Conservation (phyloP, 1,284 basidiomycete genomes). For the Ceratobasidium sp. region DNA sequence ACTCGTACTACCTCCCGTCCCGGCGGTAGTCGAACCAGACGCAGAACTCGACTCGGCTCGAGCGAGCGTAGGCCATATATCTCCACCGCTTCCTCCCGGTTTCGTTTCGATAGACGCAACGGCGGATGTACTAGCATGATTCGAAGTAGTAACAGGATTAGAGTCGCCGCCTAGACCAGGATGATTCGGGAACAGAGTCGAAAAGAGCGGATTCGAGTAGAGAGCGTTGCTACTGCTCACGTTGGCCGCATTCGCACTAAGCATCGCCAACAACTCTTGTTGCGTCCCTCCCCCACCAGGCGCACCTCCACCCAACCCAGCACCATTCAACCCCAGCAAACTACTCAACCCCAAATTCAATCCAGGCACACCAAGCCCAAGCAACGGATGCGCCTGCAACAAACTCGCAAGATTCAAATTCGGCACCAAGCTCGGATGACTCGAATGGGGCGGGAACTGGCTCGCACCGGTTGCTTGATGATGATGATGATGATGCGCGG, state of each 20-base stretch:
- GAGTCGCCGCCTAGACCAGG: neutral
- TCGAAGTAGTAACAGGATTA: too few relatives aligned
- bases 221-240: neutral
- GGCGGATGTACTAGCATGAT: neutral
- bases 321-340: constrained; percentile 17
- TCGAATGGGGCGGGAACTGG: constrained; percentile 31
- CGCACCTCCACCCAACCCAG: neutral
- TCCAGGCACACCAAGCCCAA: constrained; percentile 24
- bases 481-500: too few relatives aligned
- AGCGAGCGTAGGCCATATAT: constrained; percentile 16
- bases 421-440: constrained; percentile 34
- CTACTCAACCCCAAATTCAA: constrained; percentile 29
- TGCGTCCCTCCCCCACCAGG: neutral
- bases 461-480: neutral
- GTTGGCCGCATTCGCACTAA: constrained; percentile 36
- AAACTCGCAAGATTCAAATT: constrained; percentile 28
- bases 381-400: constrained; percentile 21
- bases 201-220: constrained; percentile 34
- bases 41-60: neutral
- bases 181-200: constrained; percentile 33
- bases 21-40: neutral
- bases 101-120: neutral
- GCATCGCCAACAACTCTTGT: constrained; percentile 35
- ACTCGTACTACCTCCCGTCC: neutral
- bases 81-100: neutral